Evolutionary conservation across 768 basidiomycete genomes (phyloP), one percentile per base, ranked within the genome.

Genomic region (Ramaria sp.): DNA sequence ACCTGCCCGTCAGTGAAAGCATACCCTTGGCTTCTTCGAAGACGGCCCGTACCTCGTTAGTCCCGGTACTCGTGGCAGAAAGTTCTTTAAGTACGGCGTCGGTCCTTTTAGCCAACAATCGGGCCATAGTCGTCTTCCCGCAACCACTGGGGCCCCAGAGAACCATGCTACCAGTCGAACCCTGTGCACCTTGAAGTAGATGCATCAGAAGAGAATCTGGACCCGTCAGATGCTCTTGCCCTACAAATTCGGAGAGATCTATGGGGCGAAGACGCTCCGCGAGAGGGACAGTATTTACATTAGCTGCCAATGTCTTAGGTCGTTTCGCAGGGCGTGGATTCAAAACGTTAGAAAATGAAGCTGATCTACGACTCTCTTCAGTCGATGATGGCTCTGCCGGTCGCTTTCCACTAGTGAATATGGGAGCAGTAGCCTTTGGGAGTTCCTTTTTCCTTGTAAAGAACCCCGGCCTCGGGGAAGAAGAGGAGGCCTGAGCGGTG

Each of bases 111-210:
- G 88, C 86, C 9, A 91, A 71, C 24, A 93, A 66, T 60, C 88
- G 72, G 0, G 88, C 87, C 31, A 91, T 69, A 0, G 88, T 90
- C 1, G 85, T 89, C 68, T 86, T 88, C 19, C 86, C 84, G 61
- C 80, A 84, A 31, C 85, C 86, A 1, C 85, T 85, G 15, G 86
- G 86, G 1, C 86, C 86, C 86, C 87, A 88, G 38, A 87, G 72
- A 55, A 87, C 79, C 51, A 84, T 70, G 59, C 81, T 83, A 10
- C 84, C 83, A 51, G 74, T 67, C 13, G 31, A 48, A 19, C 55
- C 55, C 49, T 45, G 64, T 20, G 70, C 71, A n/a, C 79, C 76
- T n/a, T 74, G 71, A 13, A 86, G 67, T 50, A 80, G 65, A 38
- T 71, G 74, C 59, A 78, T 72, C 37, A 91, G 72, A 33, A 84